Conservation (phyloP, 345 rosid species). For the Populus deltoides region DNA sequence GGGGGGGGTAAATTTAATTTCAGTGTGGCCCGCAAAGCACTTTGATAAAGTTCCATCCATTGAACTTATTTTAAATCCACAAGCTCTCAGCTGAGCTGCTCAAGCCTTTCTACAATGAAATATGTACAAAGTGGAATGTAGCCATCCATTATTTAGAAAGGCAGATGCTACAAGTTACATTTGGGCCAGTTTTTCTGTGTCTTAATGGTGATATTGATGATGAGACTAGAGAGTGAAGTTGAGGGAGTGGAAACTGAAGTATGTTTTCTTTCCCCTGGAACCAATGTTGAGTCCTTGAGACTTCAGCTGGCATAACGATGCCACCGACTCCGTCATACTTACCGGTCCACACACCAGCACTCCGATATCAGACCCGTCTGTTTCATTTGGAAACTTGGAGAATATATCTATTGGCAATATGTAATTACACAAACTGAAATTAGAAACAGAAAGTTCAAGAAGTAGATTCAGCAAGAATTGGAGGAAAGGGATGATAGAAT, state of each 20-base stretch:
- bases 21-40: background rate
- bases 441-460: background rate
- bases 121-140: background rate
- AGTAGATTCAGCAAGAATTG: background rate
- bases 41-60: background rate
- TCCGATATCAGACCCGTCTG: conserved; percentile 49
- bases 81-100: background rate
- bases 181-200: background rate
- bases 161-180: too few species aligned
- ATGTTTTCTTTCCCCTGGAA: conserved; percentile 27
- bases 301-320: conserved; percentile 40
- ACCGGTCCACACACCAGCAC: conserved; percentile 86
- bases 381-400: conserved; percentile 41
- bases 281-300: conserved; percentile 23
- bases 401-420: conserved; percentile 44
- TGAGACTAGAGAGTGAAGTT: conserved; percentile 48
- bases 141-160: background rate
- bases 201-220: background rate
- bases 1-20: too few species aligned
- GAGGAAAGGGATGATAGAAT: background rate
- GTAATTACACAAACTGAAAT: background rate
- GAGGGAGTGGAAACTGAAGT: conserved; percentile 55
- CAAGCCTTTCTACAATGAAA: background rate
- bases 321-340: conserved; percentile 64
- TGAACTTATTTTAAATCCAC: background rate